Base-by-base conservation (phyloP, 2,329 filamentous ascomycete species). In the Penicillium sp. region DNA sequence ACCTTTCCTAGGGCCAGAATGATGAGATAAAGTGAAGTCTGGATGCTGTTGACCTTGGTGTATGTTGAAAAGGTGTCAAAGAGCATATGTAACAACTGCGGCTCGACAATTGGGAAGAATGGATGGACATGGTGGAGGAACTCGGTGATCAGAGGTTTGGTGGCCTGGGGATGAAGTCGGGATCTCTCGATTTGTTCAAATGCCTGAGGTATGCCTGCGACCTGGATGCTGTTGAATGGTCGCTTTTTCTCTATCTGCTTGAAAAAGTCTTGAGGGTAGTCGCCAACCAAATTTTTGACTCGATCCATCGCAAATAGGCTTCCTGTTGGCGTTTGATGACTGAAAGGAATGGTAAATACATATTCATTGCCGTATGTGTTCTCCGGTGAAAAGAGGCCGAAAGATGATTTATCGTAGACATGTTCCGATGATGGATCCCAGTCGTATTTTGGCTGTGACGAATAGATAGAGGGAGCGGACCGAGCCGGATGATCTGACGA, bases 221-320 rank as follows among this genome's bases (percentile, higher is more conserved):
- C 33, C n/a, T 53, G 36, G 29, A 47, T 47, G 5, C 50, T 36
- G 27, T 47, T 54, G 33, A 57, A 50, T 16, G 49, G 43, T 36
- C 61, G 60, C 21, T 57, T 57, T n/a, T 50, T 57, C 25, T 62
- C 61, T 27, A 62, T 50, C 6, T 53, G 52, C 27, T 56, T 39
- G 19, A 64, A 64, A 38, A 61, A 62, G 33, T 62, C 60, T 44
- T 62, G 55, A n/a, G 61, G 54, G 31, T 62, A 62, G 39, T 61
- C 53, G 25, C 61, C 61, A 16, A 64, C 53, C 6, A 62, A 50
- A 4, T 50, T 52, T 15, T 57, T 62, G 4, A 64, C 54, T 41
- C 41, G 54, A 13, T 60, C 61, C 5, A 64, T 53, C 4, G 41
- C 41, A 21, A 64, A 41, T 9, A 64, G 36, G 11, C 58, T 62